These are phyloP conservation scores for Nymphaea colorata DNA, from an alignment of 164 flowering plant genomes.

Conservation along the genomic window DNA sequence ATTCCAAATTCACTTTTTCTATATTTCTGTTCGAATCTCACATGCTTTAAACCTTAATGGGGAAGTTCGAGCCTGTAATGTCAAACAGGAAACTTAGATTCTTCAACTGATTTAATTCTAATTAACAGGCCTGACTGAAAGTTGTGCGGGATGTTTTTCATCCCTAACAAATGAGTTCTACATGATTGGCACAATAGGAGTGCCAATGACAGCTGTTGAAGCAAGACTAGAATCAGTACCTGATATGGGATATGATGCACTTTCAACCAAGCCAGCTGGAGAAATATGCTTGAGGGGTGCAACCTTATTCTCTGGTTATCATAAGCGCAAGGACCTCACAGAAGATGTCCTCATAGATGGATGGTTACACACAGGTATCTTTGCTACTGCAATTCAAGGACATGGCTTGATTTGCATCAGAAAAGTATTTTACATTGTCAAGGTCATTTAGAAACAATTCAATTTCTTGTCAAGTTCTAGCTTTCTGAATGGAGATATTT, in stretches of 20 bases:
- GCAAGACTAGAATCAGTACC: slow-evolving; percentile 95
- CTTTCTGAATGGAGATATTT: no score
- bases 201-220: slow-evolving; percentile 70
- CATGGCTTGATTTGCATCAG: not conserved
- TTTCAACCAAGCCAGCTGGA: slow-evolving; percentile 65
- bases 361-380: slow-evolving; percentile 96
- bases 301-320: slow-evolving; percentile 80
- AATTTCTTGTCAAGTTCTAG: no score
- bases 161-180: slow-evolving; percentile 54
- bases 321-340: slow-evolving; percentile 78
- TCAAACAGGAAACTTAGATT: not conserved
- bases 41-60: no score
- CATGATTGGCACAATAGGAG: slow-evolving; percentile 90
- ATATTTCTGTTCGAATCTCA: no score
- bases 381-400: not conserved
- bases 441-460: not conserved
- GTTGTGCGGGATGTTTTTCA: slow-evolving; percentile 76
- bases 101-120: not conserved
- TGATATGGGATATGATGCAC: slow-evolving; percentile 95
- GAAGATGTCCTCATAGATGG: slow-evolving; percentile 65
- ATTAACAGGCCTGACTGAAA: slow-evolving; percentile 81
- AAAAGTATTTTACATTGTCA: not conserved
- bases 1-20: no score
- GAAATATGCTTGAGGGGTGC: slow-evolving; percentile 90
- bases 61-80: no score